Conservation (phyloP, 495 filamentous ascomycete species). For the Lasiosphaeria ovina region DNA sequence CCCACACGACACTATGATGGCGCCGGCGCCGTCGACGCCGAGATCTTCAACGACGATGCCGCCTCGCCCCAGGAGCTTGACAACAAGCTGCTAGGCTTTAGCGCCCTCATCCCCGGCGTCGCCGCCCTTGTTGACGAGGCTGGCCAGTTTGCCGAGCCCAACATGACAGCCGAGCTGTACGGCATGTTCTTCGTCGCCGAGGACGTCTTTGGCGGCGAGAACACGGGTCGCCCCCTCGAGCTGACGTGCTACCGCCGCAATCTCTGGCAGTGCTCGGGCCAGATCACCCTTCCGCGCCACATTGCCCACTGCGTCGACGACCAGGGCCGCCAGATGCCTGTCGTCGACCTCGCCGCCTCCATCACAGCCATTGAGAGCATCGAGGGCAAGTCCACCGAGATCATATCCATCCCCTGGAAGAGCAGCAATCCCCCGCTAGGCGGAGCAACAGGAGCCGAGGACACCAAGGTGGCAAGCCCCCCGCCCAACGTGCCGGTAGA, state of each 20-base stretch:
- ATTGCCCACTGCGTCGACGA: slow-evolving; percentile 75
- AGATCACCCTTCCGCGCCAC: slow-evolving; percentile 70
- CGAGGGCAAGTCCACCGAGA: slow-evolving; percentile 82
- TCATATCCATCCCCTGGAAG: slow-evolving; percentile 93
- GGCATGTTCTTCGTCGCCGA: slow-evolving; percentile 97
- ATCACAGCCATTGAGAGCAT: slow-evolving; percentile 89
- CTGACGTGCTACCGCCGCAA: slow-evolving; percentile 91
- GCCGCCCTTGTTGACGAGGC: slow-evolving; percentile 53
- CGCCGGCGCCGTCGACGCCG: slow-evolving; percentile 33
- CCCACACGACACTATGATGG: slow-evolving; percentile 50
- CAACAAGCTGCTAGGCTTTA: slow-evolving; percentile 66
- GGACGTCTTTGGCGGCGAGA: slow-evolving; percentile 52
- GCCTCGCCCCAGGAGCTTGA: slow-evolving; percentile 41
- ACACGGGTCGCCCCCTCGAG: slow-evolving; percentile 63
- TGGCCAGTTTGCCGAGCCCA: slow-evolving; percentile 47
- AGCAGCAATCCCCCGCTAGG: slow-evolving; percentile 62
- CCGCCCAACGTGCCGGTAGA: slow-evolving; percentile 67
- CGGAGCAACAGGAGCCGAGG: slow-evolving; percentile 36
- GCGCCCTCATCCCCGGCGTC: slow-evolving; percentile 59
- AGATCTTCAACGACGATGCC: slow-evolving; percentile 37
- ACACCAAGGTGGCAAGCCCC: slow-evolving; percentile 47
- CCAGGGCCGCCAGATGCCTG: slow-evolving; percentile 69
- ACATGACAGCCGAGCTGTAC: slow-evolving; percentile 78
- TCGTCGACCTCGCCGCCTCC: slow-evolving; percentile 71
- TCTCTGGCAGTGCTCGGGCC: slow-evolving; percentile 83